Conservation (phyloP, 352 stramenopile species). For the Globisporangium camurandrum region DNA sequence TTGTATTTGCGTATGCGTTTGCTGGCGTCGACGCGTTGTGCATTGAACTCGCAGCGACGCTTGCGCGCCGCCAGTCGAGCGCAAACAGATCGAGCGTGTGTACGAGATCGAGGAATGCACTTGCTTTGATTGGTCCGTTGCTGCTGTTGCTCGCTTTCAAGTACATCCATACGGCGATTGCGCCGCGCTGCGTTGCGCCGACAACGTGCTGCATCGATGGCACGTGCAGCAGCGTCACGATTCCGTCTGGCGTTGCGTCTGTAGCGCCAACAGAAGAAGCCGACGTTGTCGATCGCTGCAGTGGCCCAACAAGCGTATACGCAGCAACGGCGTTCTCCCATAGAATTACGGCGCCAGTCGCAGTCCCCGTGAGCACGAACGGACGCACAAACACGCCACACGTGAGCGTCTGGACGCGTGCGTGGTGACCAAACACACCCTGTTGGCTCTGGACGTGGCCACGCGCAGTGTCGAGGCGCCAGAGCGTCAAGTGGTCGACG, state of each 20-base stretch:
- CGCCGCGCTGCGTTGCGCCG: conserved; percentile 25
- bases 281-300: too few species aligned
- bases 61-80: conserved; percentile 9
- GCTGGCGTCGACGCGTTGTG: background rate
- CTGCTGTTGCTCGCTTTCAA: conserved; percentile 4
- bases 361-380: conserved; percentile 50
- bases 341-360: conserved; percentile 37
- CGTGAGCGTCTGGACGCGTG: conserved; percentile 36
- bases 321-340: conserved; percentile 51
- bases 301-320: conserved; percentile 25
- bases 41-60: conserved; percentile 2
- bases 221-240: conserved; percentile 32
- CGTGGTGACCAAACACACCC: conserved; percentile 59
- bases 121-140: background rate
- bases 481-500: conserved; percentile 66
- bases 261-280: too few species aligned
- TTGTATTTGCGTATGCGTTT: too few species aligned
- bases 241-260: too few species aligned
- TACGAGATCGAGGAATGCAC: conserved; percentile 25
- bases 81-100: conserved; percentile 12
- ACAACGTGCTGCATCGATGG: conserved; percentile 32
- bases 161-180: conserved; percentile 29
- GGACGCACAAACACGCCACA: conserved; percentile 31
- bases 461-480: conserved; percentile 38
- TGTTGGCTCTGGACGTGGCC: conserved; percentile 41